Percentiles rank a stretch among this genome's conserved stretches.
phyloP scores from a whole-genome alignment of 1,139 yeast genomes.

The Pichia sp. region DNA sequence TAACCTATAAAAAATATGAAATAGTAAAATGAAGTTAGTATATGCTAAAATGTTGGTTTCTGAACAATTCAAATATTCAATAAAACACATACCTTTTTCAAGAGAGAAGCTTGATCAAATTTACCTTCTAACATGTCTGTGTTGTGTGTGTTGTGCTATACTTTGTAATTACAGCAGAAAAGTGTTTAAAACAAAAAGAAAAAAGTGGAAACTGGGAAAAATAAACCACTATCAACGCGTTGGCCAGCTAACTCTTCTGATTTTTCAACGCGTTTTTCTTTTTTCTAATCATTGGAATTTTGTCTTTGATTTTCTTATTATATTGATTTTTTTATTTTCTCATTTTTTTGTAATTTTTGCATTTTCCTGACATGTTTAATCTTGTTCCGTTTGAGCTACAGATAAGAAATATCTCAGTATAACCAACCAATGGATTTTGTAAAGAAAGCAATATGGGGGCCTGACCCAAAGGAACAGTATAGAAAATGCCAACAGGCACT shows the following conservation, averaged over 20 bases:
- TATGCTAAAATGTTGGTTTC: no score
- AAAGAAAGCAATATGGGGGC: conserved; percentile 88
- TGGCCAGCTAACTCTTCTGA: no score
- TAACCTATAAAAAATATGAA: conserved; percentile 36
- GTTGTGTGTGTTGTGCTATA: background rate
- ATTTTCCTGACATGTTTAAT: background rate
- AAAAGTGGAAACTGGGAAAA: background rate
- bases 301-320: background rate
- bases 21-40: background rate
- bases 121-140: conserved; percentile 86
- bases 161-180: background rate
- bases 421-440: conserved; percentile 51
- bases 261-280: background rate
- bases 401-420: background rate
- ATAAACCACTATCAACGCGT: background rate
- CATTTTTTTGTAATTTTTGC: background rate
- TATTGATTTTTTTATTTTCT: background rate
- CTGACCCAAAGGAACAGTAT: conserved; percentile 85
- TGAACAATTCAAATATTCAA: background rate
- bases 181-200: background rate
- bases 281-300: no score
- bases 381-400: background rate
- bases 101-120: conserved; percentile 84
- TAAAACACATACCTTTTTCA: conserved; percentile 54
- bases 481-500: conserved; percentile 74